Percentiles rank a stretch among this genome's conserved stretches.
phyloP scores from a whole-genome alignment of 2,329 filamentous ascomycete genomes.

The Alternaria sp. region DNA sequence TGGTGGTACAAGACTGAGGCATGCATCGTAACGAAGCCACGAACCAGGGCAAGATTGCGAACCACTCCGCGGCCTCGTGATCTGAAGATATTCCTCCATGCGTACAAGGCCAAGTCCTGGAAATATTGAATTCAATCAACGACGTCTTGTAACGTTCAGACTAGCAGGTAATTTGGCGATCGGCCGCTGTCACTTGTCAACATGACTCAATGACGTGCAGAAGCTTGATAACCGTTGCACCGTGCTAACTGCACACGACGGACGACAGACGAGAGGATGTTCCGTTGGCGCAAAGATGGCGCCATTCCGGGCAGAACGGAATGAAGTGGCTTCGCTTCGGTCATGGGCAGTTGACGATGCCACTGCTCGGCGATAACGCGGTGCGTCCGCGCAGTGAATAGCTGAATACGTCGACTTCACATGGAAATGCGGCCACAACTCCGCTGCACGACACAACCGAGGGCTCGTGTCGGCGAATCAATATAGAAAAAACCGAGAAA shows the following conservation, averaged over 20 bases:
- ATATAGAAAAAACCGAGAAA: slow-evolving; percentile 12
- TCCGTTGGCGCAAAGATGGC: background rate
- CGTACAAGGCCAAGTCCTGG: background rate
- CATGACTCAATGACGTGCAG: slow-evolving; percentile 19
- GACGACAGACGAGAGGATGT: background rate
- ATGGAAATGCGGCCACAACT: slow-evolving; percentile 11
- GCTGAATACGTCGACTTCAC: slow-evolving; percentile 5
- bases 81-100: background rate
- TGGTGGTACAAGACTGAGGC: slow-evolving; percentile 22
- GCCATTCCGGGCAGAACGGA: background rate
- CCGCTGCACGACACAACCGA: slow-evolving; percentile 8
- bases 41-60: slow-evolving; percentile 11
- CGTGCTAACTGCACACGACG: background rate
- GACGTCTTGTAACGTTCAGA: background rate
- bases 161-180: background rate
- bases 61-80: background rate
- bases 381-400: slow-evolving; percentile 10
- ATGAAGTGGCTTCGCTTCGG: slow-evolving; percentile 3
- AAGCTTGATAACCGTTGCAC: slow-evolving; percentile 1
- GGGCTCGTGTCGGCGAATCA: slow-evolving; percentile 26
- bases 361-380: slow-evolving; percentile 10
- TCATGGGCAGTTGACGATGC: background rate
- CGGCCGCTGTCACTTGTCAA: slow-evolving; percentile 30
- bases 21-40: slow-evolving; percentile 13
- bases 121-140: background rate